Conservation (phyloP, 2,329 filamentous ascomycete species). For the Fusarium sacchari region DNA sequence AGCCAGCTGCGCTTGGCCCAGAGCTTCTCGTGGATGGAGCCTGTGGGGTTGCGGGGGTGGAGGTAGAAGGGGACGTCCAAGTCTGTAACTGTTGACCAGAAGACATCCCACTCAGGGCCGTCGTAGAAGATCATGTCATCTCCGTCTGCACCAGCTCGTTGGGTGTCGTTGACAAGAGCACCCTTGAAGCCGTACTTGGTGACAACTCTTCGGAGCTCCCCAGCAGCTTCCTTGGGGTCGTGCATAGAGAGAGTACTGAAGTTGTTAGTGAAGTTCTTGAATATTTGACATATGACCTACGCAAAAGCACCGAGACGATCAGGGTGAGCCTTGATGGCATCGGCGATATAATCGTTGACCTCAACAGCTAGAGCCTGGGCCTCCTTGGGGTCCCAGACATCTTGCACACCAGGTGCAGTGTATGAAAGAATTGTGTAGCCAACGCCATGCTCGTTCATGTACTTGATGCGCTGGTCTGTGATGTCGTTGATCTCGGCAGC, state of each 20-base stretch:
- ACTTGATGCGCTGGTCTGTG: constrained; percentile 53
- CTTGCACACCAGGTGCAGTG: constrained; percentile 60
- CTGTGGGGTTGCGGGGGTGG: constrained; percentile 68
- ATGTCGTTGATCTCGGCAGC: constrained; percentile 62
- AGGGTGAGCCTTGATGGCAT: constrained; percentile 50
- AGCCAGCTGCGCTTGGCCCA: constrained; percentile 69
- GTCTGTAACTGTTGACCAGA: constrained; percentile 67
- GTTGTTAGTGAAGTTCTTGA: not conserved
- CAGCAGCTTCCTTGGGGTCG: constrained; percentile 59
- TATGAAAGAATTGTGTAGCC: constrained; percentile 60
- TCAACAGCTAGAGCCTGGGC: constrained; percentile 55
- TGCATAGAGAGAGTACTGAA: constrained; percentile 62
- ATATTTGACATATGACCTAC: constrained; percentile 32
- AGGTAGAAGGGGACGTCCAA: constrained; percentile 73
- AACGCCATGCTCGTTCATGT: constrained; percentile 58
- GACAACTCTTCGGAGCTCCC: constrained; percentile 64
- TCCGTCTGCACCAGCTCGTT: constrained; percentile 66
- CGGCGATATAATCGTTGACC: constrained; percentile 55
- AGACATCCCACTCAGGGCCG: constrained; percentile 66
- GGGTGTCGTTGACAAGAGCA: constrained; percentile 69
- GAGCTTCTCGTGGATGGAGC: constrained; percentile 65
- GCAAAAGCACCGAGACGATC: constrained; percentile 60
- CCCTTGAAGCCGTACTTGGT: constrained; percentile 70
- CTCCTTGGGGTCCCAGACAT: constrained; percentile 53
- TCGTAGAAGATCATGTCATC: constrained; percentile 74